Conservation (phyloP, 2,329 filamentous ascomycete species). For the Paraphaeosphaeria minitans region DNA sequence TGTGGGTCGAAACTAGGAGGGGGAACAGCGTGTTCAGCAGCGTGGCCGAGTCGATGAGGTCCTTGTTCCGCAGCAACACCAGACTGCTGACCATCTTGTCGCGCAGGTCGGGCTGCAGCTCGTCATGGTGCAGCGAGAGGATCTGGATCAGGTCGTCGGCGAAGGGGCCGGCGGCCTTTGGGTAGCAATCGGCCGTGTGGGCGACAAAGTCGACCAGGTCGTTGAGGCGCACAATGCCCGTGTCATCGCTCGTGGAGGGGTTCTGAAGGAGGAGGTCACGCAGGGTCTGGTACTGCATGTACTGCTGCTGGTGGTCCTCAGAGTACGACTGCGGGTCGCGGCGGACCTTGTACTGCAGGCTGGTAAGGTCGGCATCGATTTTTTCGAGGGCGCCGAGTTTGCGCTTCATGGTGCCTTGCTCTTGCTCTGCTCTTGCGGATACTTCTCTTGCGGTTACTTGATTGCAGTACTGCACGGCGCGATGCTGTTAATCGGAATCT, state of each 20-base stretch:
- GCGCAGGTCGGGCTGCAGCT: slow-evolving; percentile 80
- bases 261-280: slow-evolving; percentile 89
- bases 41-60: slow-evolving; percentile 80
- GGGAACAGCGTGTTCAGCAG: slow-evolving; percentile 93
- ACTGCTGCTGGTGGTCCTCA: slow-evolving; percentile 86
- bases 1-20: slow-evolving; percentile 87
- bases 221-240: slow-evolving; percentile 80
- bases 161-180: slow-evolving; percentile 76
- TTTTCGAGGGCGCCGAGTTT: slow-evolving; percentile 94
- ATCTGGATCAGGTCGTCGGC: slow-evolving; percentile 81
- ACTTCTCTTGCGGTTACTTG: neutral
- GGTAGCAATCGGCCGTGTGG: slow-evolving; percentile 93
- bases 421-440: too few species aligned
- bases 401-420: slow-evolving; percentile 69
- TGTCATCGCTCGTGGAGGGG: slow-evolving; percentile 76
- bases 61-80: slow-evolving; percentile 86
- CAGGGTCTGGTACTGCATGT: slow-evolving; percentile 88
- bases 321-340: slow-evolving; percentile 88
- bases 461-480: neutral
- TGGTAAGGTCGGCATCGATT: slow-evolving; percentile 76
- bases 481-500: slow-evolving; percentile 3
- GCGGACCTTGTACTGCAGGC: slow-evolving; percentile 88
- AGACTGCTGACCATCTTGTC: slow-evolving; percentile 95
- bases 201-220: slow-evolving; percentile 93
- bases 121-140: slow-evolving; percentile 78